Evolutionary conservation across 768 basidiomycete genomes (phyloP).

Genomic region (Calocera cornea): DNA sequence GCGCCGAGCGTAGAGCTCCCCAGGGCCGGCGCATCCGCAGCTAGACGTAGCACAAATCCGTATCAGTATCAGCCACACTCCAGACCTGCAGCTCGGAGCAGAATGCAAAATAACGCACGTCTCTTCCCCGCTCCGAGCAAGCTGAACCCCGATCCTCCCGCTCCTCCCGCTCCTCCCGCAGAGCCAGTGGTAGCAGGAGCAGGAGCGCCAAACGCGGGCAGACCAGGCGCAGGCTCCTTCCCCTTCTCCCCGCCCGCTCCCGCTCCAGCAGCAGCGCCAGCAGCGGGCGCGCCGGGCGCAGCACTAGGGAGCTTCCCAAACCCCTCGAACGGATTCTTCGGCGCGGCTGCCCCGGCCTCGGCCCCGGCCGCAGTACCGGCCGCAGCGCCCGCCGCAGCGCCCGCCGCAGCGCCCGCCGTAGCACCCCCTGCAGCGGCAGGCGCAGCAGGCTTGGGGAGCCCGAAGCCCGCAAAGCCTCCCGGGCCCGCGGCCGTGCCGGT

Average conservation of each 20-base stretch:
- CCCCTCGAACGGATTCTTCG: not conserved
- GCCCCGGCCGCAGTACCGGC: no score
- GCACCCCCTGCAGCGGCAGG: no score
- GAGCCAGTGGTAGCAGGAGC: no score
- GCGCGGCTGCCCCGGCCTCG: not conserved
- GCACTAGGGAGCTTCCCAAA: not conserved
- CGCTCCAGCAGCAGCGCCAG: not conserved
- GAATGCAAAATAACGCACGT: slow-evolving; percentile 11
- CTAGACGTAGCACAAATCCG: slow-evolving; percentile 8
- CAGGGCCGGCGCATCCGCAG: slow-evolving; percentile 3
- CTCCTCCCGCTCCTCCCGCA: slow-evolving; percentile 3
- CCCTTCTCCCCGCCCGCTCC: not conserved
- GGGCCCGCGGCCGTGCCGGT: no score
- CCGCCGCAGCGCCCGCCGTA: no score
- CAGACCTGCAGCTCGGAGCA: slow-evolving; percentile 6
- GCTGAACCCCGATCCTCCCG: slow-evolving; percentile 11
- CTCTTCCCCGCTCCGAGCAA: slow-evolving; percentile 9
- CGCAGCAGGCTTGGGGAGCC: no score
- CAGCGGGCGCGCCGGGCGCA: not conserved
- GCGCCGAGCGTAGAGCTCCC: slow-evolving; percentile 7
- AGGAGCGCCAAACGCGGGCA: not conserved
- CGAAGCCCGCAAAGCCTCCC: no score
- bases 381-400: no score
- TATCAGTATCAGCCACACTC: slow-evolving; percentile 14
- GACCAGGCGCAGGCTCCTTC: not conserved